A percentile compares a stretch with the other conserved stretches of the same genome.
Conservation (phyloP, 345 rosid species). For the Orychophragmus violaceus region DNA sequence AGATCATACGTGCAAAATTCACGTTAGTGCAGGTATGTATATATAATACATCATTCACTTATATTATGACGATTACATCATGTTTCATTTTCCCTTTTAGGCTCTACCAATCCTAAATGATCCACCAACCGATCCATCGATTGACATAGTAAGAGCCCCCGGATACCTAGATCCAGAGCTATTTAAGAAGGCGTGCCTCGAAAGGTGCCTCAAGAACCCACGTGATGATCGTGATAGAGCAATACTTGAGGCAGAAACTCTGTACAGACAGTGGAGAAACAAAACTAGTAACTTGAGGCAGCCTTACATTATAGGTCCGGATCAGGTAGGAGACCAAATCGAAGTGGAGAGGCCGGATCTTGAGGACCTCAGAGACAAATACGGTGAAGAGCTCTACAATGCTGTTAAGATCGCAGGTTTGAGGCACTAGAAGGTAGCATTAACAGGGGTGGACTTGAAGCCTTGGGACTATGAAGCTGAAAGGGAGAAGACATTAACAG, state of each 20-base stretch:
- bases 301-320: neutral
- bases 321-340: no score
- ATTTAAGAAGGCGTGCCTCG: neutral
- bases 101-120: neutral
- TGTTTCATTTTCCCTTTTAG: neutral
- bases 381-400: slow-evolving; percentile 16
- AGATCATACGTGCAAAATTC: neutral
- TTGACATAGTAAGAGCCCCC: neutral
- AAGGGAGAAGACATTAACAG: neutral
- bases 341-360: neutral
- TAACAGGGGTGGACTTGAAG: no score
- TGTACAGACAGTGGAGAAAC: neutral
- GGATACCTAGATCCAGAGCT: neutral
- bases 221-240: neutral
- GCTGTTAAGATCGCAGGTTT: neutral
- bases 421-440: no score
- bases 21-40: neutral
- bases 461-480: neutral
- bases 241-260: neutral
- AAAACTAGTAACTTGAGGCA: neutral
- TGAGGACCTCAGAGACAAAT: neutral
- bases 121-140: neutral
- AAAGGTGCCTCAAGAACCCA: no score
- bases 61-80: no score
- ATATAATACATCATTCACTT: neutral